Base-by-base conservation (phyloP, 75 land plant genomes). In the Larix kaempferi region DNA sequence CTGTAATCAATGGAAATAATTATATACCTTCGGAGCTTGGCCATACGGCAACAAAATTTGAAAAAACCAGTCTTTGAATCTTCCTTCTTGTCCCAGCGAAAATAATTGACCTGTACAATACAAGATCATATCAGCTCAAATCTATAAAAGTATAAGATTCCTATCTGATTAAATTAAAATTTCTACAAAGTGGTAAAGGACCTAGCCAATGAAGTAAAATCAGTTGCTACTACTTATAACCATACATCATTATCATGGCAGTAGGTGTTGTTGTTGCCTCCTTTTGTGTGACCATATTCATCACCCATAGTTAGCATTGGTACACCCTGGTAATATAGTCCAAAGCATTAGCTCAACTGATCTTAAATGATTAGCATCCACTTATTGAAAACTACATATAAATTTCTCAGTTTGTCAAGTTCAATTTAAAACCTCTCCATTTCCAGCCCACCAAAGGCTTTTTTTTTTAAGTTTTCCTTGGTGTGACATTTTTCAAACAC, bases 301-400 rank as follows among this genome's bases (percentile, higher is more conserved):
- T 96, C 99, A 56, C 99, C 98, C 99, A 96, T 94, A 39, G 85
- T 84, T 13, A 96, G 89, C 99, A 96, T 96, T 12, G 99, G 99
- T 58, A 96, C 93, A 39, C 99, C 99, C 99, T 96, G 86, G 44
- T 54, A 74, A 56, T 5, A 49, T 2, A 69, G 54, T n/a, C 13
- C 19, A 10, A 56, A 55, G 35, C n/a, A 54, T 73, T 26, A 73
- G 27, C 74, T 73, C 21, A n/a, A 73, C 23, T 23, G 3, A 73
- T 73, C 55, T 52, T 73, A 52, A 73, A 29, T 74, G 13, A 27
- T 56, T 56, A 52, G 22, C 54, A 74, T 56, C 13, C 52, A 69
- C 4, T n/a, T 69, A 41, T 49, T 41, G 37, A 39, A 69, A 21
- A 69, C 33, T 49, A 37, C 0, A 65, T 65, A 33, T 15, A 35